Evolutionary conservation across 2,329 filamentous ascomycete species (phyloP), one percentile per base, ranked within the genome.

Genomic region (Sporothrix inflata): DNA sequence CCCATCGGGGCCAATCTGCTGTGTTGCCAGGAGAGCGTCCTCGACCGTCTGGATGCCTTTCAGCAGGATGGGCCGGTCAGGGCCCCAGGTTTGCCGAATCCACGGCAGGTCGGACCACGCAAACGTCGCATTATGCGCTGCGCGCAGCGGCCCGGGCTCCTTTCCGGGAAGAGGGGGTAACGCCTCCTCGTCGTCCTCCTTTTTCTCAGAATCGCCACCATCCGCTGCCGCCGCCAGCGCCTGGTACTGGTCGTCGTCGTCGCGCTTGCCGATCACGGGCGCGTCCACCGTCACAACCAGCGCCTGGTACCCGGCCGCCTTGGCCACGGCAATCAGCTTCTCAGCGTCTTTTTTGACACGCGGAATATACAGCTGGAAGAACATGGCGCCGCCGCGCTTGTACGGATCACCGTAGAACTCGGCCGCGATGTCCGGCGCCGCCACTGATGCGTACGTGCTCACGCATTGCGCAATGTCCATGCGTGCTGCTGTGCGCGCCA

Each of bases 71-170:
- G 79, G 79, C n/a, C 61, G 7, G 0, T 89, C 89, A 24, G 11
- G 2, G 73, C 88, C 84, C 88, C 89, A 92, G 72, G 89, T 78
- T 75, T 85, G 81, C 73, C 85, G 83, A 72, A 92, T 77, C 70
- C 88, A 82, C 19, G 82, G 80, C 38, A 92, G 78, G 55, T 92
- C 83, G 1, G 88, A 85, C 90, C 90, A 92, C 27, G 16, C 24
- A 9, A 72, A 34, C 16, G 67, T n/a, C 7, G 68, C n/a, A 14
- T 53, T 68, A 65, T 73, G 69, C 27, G 47, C 38, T 8, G 24
- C 34, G 21, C 66, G 70, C 30, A 53, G n/a, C 27, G 30, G 66
- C 61, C 53, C 34, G 1, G 21, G 11, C 66, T 73, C 69, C 14
- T 69, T 8, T 12, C 73, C 66, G 11, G 71, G 71, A 2, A 74